Conservation (phyloP, 345 rosid genomes). For the Eucalyptus marginata region DNA sequence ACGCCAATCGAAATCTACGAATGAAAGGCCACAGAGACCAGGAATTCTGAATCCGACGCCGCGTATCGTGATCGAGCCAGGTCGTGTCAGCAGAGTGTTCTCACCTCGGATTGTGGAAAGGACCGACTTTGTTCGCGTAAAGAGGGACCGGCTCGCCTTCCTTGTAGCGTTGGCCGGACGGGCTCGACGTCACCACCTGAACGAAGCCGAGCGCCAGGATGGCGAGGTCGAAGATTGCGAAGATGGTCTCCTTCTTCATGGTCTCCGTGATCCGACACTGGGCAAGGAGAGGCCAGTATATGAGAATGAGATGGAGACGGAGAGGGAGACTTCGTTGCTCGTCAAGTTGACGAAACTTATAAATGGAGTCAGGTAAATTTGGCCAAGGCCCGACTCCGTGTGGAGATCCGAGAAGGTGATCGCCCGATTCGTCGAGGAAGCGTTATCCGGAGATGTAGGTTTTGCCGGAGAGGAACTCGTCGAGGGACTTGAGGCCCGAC, state of each 20-base stretch:
- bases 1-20: too few relatives aligned
- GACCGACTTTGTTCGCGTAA: conserved; percentile 71
- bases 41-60: not conserved
- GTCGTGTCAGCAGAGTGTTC: not conserved
- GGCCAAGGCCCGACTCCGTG: too few relatives aligned
- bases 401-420: too few relatives aligned
- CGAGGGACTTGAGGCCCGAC: too few relatives aligned
- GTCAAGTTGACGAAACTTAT: not conserved
- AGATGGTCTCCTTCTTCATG: not conserved
- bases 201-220: not conserved
- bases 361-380: too few relatives aligned
- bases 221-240: not conserved
- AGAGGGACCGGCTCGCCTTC: conserved; percentile 54
- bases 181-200: conserved; percentile 34
- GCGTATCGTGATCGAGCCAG: not conserved
- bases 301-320: too few relatives aligned
- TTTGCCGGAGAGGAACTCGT: too few relatives aligned
- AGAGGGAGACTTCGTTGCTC: too few relatives aligned
- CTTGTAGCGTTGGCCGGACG: conserved; percentile 59
- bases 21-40: not conserved
- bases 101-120: conserved; percentile 75
- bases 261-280: not conserved
- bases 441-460: too few relatives aligned
- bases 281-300: not conserved
- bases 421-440: too few relatives aligned